Evolutionary conservation across 2,329 filamentous ascomycete species (phyloP), one percentile per base, ranked within the genome.

Genomic region (Chrysoporthe cubensis): DNA sequence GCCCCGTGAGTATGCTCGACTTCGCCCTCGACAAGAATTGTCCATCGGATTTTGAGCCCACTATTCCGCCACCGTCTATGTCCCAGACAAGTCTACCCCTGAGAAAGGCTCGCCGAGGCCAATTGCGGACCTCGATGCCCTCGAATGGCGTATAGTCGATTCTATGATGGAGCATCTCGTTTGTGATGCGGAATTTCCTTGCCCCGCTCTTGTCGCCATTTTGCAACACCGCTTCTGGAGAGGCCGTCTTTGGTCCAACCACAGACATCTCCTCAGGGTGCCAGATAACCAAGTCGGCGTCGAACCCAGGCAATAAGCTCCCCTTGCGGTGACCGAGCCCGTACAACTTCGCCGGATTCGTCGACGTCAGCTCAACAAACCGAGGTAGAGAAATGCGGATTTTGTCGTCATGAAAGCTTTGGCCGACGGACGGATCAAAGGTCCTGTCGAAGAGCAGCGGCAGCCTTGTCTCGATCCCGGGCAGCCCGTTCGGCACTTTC

Each of bases 61-160:
- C 71, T 50, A 85, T 58, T 0, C 86, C 85, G 1, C 79, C 84
- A n/a, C 80, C 76, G 16, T 86, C 84, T 48, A 80, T 80, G 70
- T 86, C 84, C 86, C 84, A 90, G 1, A 88, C 83, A 0, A 90
- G 80, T 69, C 84, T 76, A 0, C 88, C 88, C 66, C 88, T 76
- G 54, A 90, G 71, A 8, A 90, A 79, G 0, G 87, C 89, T 72
- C 85, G 89, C 26, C 87, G 79, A 13, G 87, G 87, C 87, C 88
- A 90, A 67, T 90, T 86, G 40, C 79, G 80, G 52, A 90, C 73
- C n/a, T 73, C 77, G 61, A 79, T 80, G 0, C 87, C 87, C 73
- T 90, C 87, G 71, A 85, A 90, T 0, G 87, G 87, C 9, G 87
- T 88, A 72, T 90, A 88, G 72, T 90, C 87, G 2, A 88, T 83